Evolutionary conservation across 805 yeast species (phyloP).

Genomic region (Metschnikowia cerradonensis): DNA sequence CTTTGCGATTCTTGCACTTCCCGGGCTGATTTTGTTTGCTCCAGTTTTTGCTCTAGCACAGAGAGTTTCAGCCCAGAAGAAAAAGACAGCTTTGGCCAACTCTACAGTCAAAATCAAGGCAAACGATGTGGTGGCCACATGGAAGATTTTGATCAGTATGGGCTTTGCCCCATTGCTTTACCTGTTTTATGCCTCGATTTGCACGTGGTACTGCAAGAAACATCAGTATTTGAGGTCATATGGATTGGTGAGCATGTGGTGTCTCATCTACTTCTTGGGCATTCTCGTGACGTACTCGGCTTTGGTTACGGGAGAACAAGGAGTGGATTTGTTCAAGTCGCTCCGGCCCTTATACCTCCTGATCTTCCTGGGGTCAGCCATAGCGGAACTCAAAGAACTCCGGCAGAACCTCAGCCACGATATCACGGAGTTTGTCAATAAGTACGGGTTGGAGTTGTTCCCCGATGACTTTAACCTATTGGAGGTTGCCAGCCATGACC

Average conservation of each 20-base stretch:
- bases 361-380: conserved; percentile 52
- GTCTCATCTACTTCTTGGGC: conserved; percentile 55
- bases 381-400: conserved; percentile 54
- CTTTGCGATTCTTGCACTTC: conserved; percentile 64
- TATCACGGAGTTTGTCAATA: conserved; percentile 76
- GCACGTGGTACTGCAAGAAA: conserved; percentile 32
- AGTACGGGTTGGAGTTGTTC: conserved; percentile 77
- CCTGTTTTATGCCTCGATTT: conserved; percentile 68
- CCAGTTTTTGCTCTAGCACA: conserved; percentile 85
- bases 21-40: conserved; percentile 82
- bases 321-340: conserved; percentile 82
- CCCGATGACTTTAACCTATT: conserved; percentile 71
- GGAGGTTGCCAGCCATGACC: conserved; percentile 38
- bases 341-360: conserved; percentile 75
- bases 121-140: conserved; percentile 91
- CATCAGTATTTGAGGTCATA: conserved; percentile 12
- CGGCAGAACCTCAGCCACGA: conserved; percentile 63
- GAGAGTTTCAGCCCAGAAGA: conserved; percentile 66
- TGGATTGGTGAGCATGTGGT: conserved; percentile 37
- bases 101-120: conserved; percentile 91
- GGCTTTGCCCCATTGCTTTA: conserved; percentile 86
- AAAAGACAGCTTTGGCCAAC: conserved; percentile 72
- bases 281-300: conserved; percentile 85
- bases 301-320: conserved; percentile 85
- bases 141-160: conserved; percentile 90